Conservation (phyloP, 495 filamentous ascomycete genomes). For the Penicillium parvum region DNA sequence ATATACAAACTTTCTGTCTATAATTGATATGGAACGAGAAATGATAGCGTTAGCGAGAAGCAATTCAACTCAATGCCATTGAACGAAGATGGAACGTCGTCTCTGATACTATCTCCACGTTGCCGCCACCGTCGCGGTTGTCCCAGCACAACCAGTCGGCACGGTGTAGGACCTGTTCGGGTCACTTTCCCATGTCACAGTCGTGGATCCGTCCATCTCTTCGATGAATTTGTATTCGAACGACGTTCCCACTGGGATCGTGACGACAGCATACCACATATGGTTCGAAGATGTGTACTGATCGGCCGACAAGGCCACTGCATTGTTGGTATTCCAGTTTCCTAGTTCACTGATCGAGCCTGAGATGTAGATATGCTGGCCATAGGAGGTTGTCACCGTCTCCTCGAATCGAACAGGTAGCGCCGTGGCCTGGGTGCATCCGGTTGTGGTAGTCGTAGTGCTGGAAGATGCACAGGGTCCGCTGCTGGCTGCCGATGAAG, state of each 20-base stretch:
- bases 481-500: slow-evolving; percentile 13
- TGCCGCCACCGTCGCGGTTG: slow-evolving; percentile 21
- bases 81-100: too few species aligned
- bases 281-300: slow-evolving; percentile 51
- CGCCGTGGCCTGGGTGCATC: slow-evolving; percentile 34
- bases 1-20: not conserved
- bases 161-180: slow-evolving; percentile 56
- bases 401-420: slow-evolving; percentile 55
- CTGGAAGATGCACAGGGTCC: slow-evolving; percentile 13
- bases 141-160: slow-evolving; percentile 38
- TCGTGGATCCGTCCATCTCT: slow-evolving; percentile 44
- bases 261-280: slow-evolving; percentile 49
- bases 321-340: slow-evolving; percentile 46
- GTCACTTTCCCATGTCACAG: slow-evolving; percentile 58
- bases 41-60: not conserved
- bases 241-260: slow-evolving; percentile 42
- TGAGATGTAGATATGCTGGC: slow-evolving; percentile 53
- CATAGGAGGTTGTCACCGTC: slow-evolving; percentile 44
- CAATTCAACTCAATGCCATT: not conserved
- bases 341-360: slow-evolving; percentile 52
- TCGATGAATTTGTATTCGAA: slow-evolving; percentile 65
- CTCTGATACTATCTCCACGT: slow-evolving; percentile 22
- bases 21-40: not conserved
- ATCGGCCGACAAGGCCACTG: slow-evolving; percentile 46
- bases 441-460: slow-evolving; percentile 1